Percentiles rank a stretch among this genome's conserved stretches.
Evolutionary conservation across 441 rosid species (phyloP).

Genomic region (Pelargonium australe): DNA sequence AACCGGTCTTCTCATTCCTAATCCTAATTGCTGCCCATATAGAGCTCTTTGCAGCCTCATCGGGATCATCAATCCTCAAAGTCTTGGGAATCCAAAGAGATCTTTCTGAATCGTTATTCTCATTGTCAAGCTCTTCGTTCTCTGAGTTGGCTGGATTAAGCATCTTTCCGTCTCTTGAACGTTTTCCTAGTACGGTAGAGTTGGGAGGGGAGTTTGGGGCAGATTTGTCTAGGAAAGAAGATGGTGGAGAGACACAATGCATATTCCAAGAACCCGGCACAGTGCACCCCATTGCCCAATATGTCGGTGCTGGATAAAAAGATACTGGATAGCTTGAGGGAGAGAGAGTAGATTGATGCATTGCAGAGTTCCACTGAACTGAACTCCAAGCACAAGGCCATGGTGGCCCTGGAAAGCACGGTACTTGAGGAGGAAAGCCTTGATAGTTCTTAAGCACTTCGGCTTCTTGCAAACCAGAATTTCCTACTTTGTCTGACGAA

Average conservation of each 20-base stretch:
- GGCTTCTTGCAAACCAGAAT: too few species aligned
- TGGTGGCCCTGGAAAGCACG: too few species aligned
- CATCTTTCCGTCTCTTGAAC: constrained; percentile 32
- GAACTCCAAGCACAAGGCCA: too few species aligned
- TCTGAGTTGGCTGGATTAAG: constrained; percentile 2
- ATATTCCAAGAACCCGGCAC: too few species aligned
- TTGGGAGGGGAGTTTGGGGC: constrained; percentile 8
- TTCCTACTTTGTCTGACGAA: too few species aligned
- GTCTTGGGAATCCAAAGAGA: constrained; percentile 21
- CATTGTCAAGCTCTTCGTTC: not conserved
- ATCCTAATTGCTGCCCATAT: constrained; percentile 23
- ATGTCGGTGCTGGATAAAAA: constrained; percentile 22
- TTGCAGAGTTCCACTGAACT: too few species aligned
- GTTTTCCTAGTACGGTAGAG: constrained; percentile 34
- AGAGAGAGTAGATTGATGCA: constrained; percentile 3
- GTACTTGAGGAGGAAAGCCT: too few species aligned
- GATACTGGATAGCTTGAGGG: constrained; percentile 27
- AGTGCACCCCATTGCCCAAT: too few species aligned
- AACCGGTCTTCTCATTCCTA: constrained; percentile 22
- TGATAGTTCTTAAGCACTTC: too few species aligned
- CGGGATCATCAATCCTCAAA: constrained; percentile 28
- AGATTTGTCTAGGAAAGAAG: not conserved
- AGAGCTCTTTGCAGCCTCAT: constrained; percentile 27
- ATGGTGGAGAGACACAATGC: too few species aligned
- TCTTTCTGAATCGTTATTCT: constrained; percentile 20